Evolutionary conservation across 805 yeast species (phyloP), one percentile per base, ranked within the genome.

Genomic region (Candida chilensis): DNA sequence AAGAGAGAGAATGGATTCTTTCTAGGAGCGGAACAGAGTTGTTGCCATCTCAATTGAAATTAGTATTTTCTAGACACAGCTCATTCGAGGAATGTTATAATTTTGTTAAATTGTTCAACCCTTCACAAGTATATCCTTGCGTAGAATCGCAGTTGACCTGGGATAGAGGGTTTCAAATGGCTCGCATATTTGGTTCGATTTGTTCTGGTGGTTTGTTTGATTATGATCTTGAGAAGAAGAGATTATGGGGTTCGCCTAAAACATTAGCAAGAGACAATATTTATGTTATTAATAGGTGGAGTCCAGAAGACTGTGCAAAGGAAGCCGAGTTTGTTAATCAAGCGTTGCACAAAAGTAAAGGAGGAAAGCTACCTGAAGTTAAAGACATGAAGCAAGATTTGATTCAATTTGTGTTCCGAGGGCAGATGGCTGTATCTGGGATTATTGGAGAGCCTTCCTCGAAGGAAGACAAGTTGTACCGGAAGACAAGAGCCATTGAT

Each of bases 11-110:
- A 3, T 61, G 61, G 60, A 32, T 63, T 2, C 34, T 50, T 3
- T 54, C 59, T 0, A 27, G 33, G 6, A 46, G 43, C 3, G 46
- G 55, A 1, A 32, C 37, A 2, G 48, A 46, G 14, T 37, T 60
- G 3, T 43, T 67, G 5, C 63, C 66, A 1, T 41, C 39, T n/a
- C 57, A 52, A 8, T 34, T 67, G 3, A 47, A 47, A 27, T 50
- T 62, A 11, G 40, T 63, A 5, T 69, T 59, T 38, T 64, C 72
- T 4, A 42, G 74, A 26, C 74, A 69, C 35, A 64, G 73, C 1
- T 64, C 73, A 2, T 69, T 54, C 33, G 29, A 51, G 5, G 75
- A 69, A 37, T 45, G 55, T 11, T 35, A 46, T 12, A 32, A 50
- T 7, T 55, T 69, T 9, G 40, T 68, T 1, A 36, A 45, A 4